Base-by-base conservation (phyloP, 768 basidiomycete species). In the Nidula microcarpa region DNA sequence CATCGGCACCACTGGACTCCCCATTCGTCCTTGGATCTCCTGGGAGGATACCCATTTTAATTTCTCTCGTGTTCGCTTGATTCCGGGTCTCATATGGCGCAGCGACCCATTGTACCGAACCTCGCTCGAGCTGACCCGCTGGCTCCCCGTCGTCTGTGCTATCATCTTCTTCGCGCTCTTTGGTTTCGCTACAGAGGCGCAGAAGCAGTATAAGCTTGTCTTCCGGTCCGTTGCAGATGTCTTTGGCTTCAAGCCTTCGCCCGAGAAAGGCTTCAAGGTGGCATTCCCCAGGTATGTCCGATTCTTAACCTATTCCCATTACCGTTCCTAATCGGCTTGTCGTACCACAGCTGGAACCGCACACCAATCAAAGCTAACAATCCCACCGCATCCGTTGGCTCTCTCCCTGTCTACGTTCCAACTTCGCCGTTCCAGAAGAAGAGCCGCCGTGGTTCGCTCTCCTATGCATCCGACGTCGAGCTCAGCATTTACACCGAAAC, bases 161-260 rank as follows among this genome's bases (percentile, higher is more conserved):
- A 49, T 78, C 39, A 43, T 82, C 6, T 84, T 84, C 66, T 81
- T 86, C 63, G 62, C 66, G 5, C 75, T 84, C 65, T 86, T 86
- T 58, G 76, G 73, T 1, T 76, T 79, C 37, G 75, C 74, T 0
- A 69, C 68, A 48, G 85, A 84, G 35, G 76, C 80, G 0, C 57
- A 66, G 45, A 67, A 66, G 46, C 73, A 79, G 37, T 82, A 84
- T 56, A 8, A 30, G 13, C 54, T 46, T 43, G 52, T 16, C 23
- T 13, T 55, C 34, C 54, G 54, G 39, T 18, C 9, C 2, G 37
- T 34, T 36, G 37, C 55, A 47, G 51, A 50, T 32, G 33, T 17
- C 10, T 7, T 16, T 34, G 52, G 57, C 9, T 17, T 39, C 32
- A 32, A 49, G 23, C 52, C 53, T 34, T 37, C 44, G 43, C 43